Evolutionary conservation across 2,329 filamentous ascomycete genomes (phyloP), one percentile per base, ranked within the genome.

Genomic region (Penicillium glabrum): DNA sequence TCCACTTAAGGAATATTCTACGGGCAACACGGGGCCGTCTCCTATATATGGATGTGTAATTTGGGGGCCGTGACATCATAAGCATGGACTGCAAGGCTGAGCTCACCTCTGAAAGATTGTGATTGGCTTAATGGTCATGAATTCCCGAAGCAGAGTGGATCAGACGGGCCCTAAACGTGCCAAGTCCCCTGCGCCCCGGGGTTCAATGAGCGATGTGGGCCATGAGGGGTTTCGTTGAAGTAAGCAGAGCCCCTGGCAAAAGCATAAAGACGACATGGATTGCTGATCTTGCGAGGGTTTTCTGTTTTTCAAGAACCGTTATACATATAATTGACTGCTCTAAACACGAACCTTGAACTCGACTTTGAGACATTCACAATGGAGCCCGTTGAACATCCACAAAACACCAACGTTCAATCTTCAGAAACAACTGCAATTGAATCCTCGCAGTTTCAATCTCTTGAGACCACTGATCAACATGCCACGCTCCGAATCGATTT

Each of bases 401-500:
- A 29, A 24, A 29, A 24, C 27, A 16, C n/a, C 27, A 26, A 29
- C 10, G 23, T 3, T 5, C 37, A 41, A 23, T 16, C 11, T 9
- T 29, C 47, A 16, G 16, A 49, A 26, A 14, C 29, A 23, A 39
- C 31, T 24, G 39, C 33, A 41, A 7, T 11, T 13, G 23, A 35
- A 5, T 13, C 33, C 5, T 41, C 33, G 11, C 33, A n/a, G 13
- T 3, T 46, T 8, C 43, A 47, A 29, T 13, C 31, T 9, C 8
- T 10, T 5, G 23, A 31, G 10, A 23, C 43, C 39, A 13, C 29
- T 3, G 11, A 29, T 19, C 21, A 53, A n/a, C 51, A 43, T 47
- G 35, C 35, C 23, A 53, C 44, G 1, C 63, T 69, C 10, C 54
- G 50, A 39, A 61, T 72, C 2, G 63, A 69, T 41, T 70, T 69